These are phyloP conservation scores for Histomonas meleagridis DNA, from an alignment of 208 protist species.

Conservation along the genomic window DNA sequence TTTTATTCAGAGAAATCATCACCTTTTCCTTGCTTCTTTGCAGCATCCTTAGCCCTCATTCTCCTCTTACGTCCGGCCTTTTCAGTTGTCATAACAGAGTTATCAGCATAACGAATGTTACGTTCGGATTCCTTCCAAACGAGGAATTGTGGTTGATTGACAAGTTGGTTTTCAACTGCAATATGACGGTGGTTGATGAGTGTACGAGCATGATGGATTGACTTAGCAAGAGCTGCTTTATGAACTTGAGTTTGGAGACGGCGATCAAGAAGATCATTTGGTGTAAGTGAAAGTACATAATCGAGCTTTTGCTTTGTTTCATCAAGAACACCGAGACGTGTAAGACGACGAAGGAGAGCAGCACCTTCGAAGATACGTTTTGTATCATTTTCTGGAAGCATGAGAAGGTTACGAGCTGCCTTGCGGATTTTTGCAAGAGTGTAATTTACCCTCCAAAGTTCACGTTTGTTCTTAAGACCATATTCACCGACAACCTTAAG, in stretches of 20 bases:
- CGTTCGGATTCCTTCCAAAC: slow-evolving; percentile 19
- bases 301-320: slow-evolving; percentile 96
- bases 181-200: slow-evolving; percentile 98
- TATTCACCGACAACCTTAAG: slow-evolving; percentile 96
- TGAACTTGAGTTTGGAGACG: slow-evolving; percentile 96
- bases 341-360: slow-evolving; percentile 92
- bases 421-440: slow-evolving; percentile 94
- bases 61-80: neutral
- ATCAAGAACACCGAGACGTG: slow-evolving; percentile 89
- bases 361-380: slow-evolving; percentile 87
- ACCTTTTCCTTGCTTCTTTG: too few relatives aligned
- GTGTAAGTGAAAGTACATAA: slow-evolving; percentile 94
- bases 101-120: neutral
- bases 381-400: slow-evolving; percentile 87
- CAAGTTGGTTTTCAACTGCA: slow-evolving; percentile 34
- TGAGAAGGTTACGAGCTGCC: slow-evolving; percentile 91
- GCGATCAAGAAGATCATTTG: slow-evolving; percentile 96
- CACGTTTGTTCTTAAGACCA: slow-evolving; percentile 90
- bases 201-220: slow-evolving; percentile 97
- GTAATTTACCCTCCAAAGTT: slow-evolving; percentile 95
- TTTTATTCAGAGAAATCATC: too few relatives aligned
- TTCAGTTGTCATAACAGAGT: neutral
- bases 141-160: slow-evolving; percentile 26
- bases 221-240: slow-evolving; percentile 91
- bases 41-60: neutral